Evolutionary conservation across 306 rosid species (phyloP).

Genomic region (Coriaria nepalensis): DNA sequence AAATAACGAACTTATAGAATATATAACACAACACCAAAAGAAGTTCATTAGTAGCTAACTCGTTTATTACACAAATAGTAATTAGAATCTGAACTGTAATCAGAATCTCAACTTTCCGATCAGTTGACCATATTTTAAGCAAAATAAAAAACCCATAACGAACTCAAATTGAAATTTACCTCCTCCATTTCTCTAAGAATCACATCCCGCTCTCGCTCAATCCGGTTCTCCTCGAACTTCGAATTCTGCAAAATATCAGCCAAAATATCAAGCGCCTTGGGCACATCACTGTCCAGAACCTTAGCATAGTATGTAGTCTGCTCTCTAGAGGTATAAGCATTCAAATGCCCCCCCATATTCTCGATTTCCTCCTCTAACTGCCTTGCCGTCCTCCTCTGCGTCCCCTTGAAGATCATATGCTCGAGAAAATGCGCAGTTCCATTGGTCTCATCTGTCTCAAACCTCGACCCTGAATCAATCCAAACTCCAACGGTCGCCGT

Average conservation of each 20-base stretch:
- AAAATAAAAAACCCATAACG: neutral
- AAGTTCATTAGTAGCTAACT: too few relatives aligned
- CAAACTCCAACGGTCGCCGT: constrained; percentile 91
- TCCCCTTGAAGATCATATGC: constrained; percentile 95
- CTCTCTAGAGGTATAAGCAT: constrained; percentile 86
- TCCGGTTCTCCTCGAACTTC: constrained; percentile 50
- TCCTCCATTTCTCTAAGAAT: constrained; percentile 93
- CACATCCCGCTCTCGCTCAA: constrained; percentile 68
- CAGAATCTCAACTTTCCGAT: neutral
- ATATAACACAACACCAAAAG: too few relatives aligned
- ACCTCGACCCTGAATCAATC: constrained; percentile 92
- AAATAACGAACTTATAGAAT: too few relatives aligned
- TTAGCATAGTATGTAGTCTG: constrained; percentile 84
- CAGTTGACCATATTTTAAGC: neutral
- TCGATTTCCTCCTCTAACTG: constrained; percentile 79
- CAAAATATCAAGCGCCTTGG: constrained; percentile 56
- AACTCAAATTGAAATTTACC: constrained; percentile 27
- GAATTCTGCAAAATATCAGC: constrained; percentile 91
- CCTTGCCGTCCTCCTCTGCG: constrained; percentile 58
- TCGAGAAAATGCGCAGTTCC: constrained; percentile 88
- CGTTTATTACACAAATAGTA: too few relatives aligned
- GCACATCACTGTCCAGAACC: constrained; percentile 50
- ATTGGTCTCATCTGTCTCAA: constrained; percentile 82
- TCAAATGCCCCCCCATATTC: constrained; percentile 95
- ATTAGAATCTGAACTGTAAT: too few relatives aligned